Evolutionary conservation across 164 flowering plant genomes (phyloP).

Genomic region (Aristolochia californica): DNA sequence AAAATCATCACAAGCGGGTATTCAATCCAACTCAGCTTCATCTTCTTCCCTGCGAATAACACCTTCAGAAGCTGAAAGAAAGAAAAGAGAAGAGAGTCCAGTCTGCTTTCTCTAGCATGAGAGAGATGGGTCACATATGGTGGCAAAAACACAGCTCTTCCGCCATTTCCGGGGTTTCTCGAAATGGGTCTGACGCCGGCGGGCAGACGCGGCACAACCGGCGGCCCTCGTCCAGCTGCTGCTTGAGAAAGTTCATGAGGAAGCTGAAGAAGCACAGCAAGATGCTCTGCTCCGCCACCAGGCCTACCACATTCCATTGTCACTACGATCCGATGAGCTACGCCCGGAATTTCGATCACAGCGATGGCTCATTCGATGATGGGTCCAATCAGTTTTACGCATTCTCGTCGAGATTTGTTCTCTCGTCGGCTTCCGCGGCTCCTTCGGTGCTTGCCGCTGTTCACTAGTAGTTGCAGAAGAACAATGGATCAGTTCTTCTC

Average conservation of each 20-base stretch:
- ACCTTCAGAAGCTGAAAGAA: too few species aligned
- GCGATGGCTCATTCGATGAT: constrained; percentile 26
- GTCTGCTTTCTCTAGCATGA: constrained; percentile 8
- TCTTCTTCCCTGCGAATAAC: too few species aligned
- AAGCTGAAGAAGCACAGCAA: constrained; percentile 32
- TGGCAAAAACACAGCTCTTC: constrained; percentile 17
- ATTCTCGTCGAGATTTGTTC: constrained; percentile 49
- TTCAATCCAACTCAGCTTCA: too few species aligned
- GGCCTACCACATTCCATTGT: constrained; percentile 30
- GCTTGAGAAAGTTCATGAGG: constrained; percentile 27
- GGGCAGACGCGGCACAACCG: neutral
- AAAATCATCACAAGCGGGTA: too few species aligned
- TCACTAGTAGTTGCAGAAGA: neutral
- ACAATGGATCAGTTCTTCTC: neutral
- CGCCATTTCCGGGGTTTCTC: constrained; percentile 5
- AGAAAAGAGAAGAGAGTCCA: neutral
- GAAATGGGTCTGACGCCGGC: constrained; percentile 3
- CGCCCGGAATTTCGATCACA: constrained; percentile 47
- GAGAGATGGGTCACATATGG: constrained; percentile 23
- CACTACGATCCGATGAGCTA: constrained; percentile 56
- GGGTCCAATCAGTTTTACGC: constrained; percentile 26
- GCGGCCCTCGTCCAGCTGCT: constrained; percentile 1
- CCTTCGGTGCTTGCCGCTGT: constrained; percentile 10
- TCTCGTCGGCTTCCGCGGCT: constrained; percentile 10
- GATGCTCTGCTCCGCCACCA: constrained; percentile 13